These are phyloP conservation scores for Colletotrichum zoysiae DNA, from an alignment of 2,329 filamentous ascomycete species.

Conservation along the genomic window DNA sequence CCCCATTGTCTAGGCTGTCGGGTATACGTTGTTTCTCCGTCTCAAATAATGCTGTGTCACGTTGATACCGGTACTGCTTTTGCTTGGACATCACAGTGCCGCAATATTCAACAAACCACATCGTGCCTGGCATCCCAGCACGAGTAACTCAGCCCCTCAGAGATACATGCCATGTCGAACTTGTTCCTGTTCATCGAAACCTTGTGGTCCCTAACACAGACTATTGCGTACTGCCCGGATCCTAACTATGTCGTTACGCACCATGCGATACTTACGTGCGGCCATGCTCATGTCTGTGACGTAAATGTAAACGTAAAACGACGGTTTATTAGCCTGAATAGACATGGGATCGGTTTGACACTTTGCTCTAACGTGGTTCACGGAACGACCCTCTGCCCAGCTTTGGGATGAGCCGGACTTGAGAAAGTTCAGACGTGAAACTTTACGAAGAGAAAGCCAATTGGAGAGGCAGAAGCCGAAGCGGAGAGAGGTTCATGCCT, in stretches of 20 bases:
- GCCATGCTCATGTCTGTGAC: conserved; percentile 15
- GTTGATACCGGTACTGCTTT: neutral
- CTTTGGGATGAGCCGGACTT: conserved; percentile 28
- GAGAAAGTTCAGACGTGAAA: conserved; percentile 29
- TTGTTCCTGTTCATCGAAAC: conserved; percentile 16
- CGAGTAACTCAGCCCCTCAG: conserved; percentile 1
- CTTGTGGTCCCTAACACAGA: neutral
- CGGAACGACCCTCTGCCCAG: conserved; percentile 4
- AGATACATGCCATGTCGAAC: conserved; percentile 1
- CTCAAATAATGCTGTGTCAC: conserved; percentile 21
- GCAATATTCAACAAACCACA: conserved; percentile 19
- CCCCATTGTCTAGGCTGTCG: conserved; percentile 53
- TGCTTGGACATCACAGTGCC: conserved; percentile 1
- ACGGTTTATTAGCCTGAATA: neutral
- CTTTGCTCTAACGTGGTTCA: neutral
- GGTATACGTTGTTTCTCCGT: conserved; percentile 42
- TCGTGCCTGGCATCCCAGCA: conserved; percentile 6
- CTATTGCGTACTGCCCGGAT: conserved; percentile 1
- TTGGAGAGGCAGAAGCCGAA: conserved; percentile 5
- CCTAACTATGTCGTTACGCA: conserved; percentile 6
- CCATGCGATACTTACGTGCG: conserved; percentile 26
- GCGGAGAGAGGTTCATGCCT: conserved; percentile 17
- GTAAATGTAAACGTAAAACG: conserved; percentile 23
- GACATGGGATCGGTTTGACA: conserved; percentile 2
- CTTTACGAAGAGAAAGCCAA: neutral